Base-by-base conservation (phyloP, 2,329 filamentous ascomycete species). In the Cladorrhinum sp. region DNA sequence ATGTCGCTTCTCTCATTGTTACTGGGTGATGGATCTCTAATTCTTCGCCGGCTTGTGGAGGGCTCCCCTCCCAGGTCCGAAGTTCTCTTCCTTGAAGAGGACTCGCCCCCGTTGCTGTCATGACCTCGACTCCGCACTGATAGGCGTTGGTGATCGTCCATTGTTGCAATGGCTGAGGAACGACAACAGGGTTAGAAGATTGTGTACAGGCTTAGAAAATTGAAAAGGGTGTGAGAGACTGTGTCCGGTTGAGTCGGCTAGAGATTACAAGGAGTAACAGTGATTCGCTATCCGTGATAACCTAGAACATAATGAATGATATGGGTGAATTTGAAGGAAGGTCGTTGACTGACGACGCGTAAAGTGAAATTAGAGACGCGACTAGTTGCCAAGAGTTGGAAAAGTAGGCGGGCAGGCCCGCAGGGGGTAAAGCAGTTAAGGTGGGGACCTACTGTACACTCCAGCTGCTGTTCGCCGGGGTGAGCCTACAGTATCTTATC, bases 1-100 rank as follows among this genome's bases (percentile, higher is more conserved):
- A 60, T 25, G 16, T 67, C 67, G 25, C 67, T 67, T 16, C 69
- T 69, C 20, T 72, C 70, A 8, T 73, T 72, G 2, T 64, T 50
- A 10, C 53, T 23, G 1, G 67, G 64, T 1, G 67, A 67, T 10
- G 68, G 65, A 18, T 67, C 65, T 24, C 63, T 61, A 2, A 62
- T 66, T 38, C 68, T 59, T 20, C 66, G 65, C 3, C 68, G 60
- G 48, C 62, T 69, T 18, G 57, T 58, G 2, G 65, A 62, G 12
- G 61, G 60, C 24, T 66, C 63, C 20, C 53, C 58, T 13, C 55
- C 61, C 10, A 60, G n/a, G 18, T 65, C 65, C 1, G 66, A 64
- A 1, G 54, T 58, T 4, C 67, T 62, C 36, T 69, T 68, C 41
- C 65, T 60, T 16, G 60, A 27, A 0, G 58, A 51, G 32, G 27